Conservation (phyloP, 805 yeast species). For the Candida arabinofermentans region DNA sequence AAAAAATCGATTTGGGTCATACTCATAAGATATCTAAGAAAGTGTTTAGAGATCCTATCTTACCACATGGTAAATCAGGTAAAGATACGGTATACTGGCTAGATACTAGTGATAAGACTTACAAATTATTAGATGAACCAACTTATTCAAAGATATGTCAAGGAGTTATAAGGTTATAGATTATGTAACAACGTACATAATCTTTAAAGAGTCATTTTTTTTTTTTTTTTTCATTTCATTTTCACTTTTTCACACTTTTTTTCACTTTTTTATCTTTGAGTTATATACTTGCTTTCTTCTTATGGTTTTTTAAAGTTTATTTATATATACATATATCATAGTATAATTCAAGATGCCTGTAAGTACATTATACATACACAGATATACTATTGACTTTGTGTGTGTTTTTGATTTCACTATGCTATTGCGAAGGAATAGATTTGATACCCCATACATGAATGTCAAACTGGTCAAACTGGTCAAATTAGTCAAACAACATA, state of each 20-base stretch:
- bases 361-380: background rate
- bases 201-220: background rate
- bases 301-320: background rate
- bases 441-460: no score
- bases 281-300: background rate
- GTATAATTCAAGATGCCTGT: constrained; percentile 1
- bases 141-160: constrained; percentile 44
- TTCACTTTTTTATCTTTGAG: background rate
- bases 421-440: no score
- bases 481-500: no score
- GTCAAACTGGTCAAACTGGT: no score
- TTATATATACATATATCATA: background rate
- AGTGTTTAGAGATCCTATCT: constrained; percentile 57
- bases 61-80: constrained; percentile 64
- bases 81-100: constrained; percentile 70
- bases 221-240: background rate
- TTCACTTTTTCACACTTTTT: background rate
- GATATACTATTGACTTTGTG: background rate
- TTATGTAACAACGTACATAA: no score
- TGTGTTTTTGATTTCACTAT: background rate
- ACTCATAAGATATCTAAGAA: constrained; percentile 81
- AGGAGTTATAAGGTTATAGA: constrained; percentile 10
- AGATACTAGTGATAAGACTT: constrained; percentile 39
- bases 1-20: constrained; percentile 61
- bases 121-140: constrained; percentile 50